Evolutionary conservation across 164 flowering plant species (phyloP).

Genomic region (Vitis cinerea): DNA sequence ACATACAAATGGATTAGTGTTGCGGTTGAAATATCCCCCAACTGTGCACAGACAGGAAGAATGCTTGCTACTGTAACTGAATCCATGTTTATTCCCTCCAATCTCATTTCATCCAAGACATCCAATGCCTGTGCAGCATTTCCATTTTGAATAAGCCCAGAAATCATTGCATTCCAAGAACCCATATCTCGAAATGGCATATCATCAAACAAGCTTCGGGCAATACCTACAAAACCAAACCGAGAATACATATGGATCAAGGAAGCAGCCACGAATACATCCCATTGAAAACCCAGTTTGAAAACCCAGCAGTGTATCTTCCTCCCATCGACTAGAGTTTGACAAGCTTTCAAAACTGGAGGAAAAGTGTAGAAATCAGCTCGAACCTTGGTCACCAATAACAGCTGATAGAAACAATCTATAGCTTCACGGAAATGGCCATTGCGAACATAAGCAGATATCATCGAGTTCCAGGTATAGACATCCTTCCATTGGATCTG

Average conservation of each 20-base stretch:
- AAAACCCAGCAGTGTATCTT: slow-evolving; percentile 37
- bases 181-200: slow-evolving; percentile 56
- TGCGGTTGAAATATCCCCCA: slow-evolving; percentile 33
- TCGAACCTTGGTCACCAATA: slow-evolving; percentile 22
- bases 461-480: slow-evolving; percentile 67
- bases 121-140: slow-evolving; percentile 41
- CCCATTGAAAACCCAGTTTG: slow-evolving; percentile 38
- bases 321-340: slow-evolving; percentile 22
- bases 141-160: slow-evolving; percentile 61
- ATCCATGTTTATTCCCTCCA: slow-evolving; percentile 49
- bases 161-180: slow-evolving; percentile 74
- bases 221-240: slow-evolving; percentile 32
- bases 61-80: slow-evolving; percentile 50
- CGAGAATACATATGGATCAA: slow-evolving; percentile 44
- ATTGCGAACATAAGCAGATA: slow-evolving; percentile 52
- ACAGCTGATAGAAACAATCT: slow-evolving; percentile 18
- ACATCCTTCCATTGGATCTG: slow-evolving; percentile 44
- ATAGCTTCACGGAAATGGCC: slow-evolving; percentile 31
- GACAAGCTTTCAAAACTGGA: slow-evolving; percentile 42
- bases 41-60: slow-evolving; percentile 59
- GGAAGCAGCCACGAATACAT: slow-evolving; percentile 52
- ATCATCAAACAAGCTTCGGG: slow-evolving; percentile 49
- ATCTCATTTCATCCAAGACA: slow-evolving; percentile 41
- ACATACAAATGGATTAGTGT: slow-evolving; percentile 47
- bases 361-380: slow-evolving; percentile 56